Conservation (phyloP, 257 asterid genomes). For the Handroanthus guayacan region DNA sequence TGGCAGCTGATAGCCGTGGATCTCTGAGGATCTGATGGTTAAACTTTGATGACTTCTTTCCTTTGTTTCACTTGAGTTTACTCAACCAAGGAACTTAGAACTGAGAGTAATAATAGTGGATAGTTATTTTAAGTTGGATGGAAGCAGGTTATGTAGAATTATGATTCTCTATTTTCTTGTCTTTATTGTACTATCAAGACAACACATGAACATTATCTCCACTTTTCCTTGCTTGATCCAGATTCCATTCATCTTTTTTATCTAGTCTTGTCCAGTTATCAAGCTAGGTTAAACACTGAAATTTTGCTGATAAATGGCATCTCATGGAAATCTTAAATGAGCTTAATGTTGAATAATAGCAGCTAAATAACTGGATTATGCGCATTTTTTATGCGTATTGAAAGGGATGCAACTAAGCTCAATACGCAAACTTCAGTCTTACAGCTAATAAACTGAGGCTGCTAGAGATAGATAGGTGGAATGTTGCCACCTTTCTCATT, state of each 20-base stretch:
- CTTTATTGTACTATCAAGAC: slow-evolving; percentile 3
- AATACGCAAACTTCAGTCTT: not conserved
- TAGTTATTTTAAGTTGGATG: slow-evolving; percentile 16
- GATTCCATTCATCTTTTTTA: not conserved
- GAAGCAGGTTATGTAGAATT: slow-evolving; percentile 16
- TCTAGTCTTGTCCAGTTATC: not conserved
- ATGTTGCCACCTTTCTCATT: not conserved
- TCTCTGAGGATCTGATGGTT: slow-evolving; percentile 30
- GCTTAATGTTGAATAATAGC: not conserved
- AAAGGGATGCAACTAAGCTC: not conserved
- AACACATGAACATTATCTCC: slow-evolving; percentile 1
- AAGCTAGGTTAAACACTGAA: not conserved
- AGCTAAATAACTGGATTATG: not conserved
- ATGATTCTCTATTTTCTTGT: slow-evolving; percentile 20
- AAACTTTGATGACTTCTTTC: slow-evolving; percentile 30
- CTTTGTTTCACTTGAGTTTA: not conserved
- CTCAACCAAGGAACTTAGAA: slow-evolving; percentile 26
- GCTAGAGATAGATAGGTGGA: not conserved
- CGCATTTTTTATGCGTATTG: not conserved
- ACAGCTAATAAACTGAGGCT: slow-evolving; percentile 11
- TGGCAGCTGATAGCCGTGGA: slow-evolving; percentile 15
- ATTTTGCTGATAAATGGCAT: not conserved
- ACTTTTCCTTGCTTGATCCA: not conserved
- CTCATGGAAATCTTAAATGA: not conserved
- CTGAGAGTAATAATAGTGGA: slow-evolving; percentile 7